A percentile compares a stretch with the other conserved stretches of the same genome.
These are phyloP conservation scores for Baorangia bicolor DNA, from an alignment of 768 basidiomycete genomes.

Conservation along the genomic window DNA sequence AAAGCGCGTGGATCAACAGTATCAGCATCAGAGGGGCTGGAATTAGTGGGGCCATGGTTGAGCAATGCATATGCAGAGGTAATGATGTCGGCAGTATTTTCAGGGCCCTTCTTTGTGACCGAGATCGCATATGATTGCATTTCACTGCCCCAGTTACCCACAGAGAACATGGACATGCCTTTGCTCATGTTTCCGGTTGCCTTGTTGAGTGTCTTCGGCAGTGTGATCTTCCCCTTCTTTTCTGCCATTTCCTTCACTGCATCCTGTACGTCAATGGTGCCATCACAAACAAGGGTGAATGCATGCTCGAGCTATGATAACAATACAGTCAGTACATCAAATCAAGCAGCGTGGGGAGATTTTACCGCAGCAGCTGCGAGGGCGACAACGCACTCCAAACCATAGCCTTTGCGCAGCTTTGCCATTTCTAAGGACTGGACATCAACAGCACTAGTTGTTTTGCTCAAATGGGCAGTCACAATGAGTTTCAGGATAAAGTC, in stretches of 20 bases:
- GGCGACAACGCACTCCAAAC: neutral
- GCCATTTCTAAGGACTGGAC: neutral
- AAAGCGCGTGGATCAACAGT: neutral
- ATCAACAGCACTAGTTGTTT: neutral
- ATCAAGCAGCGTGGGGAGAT: neutral
- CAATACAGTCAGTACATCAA: no score
- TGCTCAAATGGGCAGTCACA: neutral
- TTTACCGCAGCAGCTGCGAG: neutral
- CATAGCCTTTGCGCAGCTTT: neutral
- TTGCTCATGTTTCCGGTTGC: slow-evolving; percentile 4
- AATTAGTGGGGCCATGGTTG: neutral
- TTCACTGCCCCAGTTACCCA: slow-evolving; percentile 1
- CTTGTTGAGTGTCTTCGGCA: slow-evolving; percentile 3
- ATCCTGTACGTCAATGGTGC: neutral
- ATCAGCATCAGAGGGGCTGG: neutral
- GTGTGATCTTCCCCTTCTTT: neutral
- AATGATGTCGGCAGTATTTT: slow-evolving; percentile 4
- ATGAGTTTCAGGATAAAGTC: neutral
- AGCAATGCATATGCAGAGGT: neutral
- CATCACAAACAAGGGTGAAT: neutral
- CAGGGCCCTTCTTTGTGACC: neutral
- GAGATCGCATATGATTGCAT: neutral
- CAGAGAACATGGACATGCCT: neutral
- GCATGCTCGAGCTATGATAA: neutral
- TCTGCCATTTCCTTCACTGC: slow-evolving; percentile 3